phyloP scores from a whole-genome alignment of 768 basidiomycete species.

The Termitomyces sp. region DNA sequence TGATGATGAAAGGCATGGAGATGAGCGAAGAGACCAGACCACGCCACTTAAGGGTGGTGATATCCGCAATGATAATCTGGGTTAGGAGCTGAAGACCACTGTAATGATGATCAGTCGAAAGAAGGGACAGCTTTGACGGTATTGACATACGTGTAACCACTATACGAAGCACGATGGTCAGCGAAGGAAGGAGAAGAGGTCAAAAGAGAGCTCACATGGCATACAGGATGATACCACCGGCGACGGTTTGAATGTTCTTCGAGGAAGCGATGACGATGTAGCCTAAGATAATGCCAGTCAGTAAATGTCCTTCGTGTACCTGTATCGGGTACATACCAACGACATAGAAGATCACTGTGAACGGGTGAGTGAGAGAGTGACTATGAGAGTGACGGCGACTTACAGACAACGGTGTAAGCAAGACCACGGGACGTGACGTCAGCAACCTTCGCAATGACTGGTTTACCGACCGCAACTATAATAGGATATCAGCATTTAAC shows the following conservation, averaged over 20 bases:
- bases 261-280: slow-evolving; percentile 56
- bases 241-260: slow-evolving; percentile 41
- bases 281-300: slow-evolving; percentile 26
- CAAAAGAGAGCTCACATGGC: slow-evolving; percentile 39
- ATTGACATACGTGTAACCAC: slow-evolving; percentile 56
- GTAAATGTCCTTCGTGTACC: not conserved
- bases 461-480: slow-evolving; percentile 51
- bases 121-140: slow-evolving; percentile 14
- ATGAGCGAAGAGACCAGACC: slow-evolving; percentile 39
- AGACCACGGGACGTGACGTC: slow-evolving; percentile 68
- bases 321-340: slow-evolving; percentile 38
- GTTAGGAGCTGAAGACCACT: slow-evolving; percentile 64
- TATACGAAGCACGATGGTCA: slow-evolving; percentile 27
- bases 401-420: slow-evolving; percentile 57
- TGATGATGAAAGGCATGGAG: slow-evolving; percentile 56
- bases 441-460: slow-evolving; percentile 71
- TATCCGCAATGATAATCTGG: slow-evolving; percentile 63
- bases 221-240: slow-evolving; percentile 57
- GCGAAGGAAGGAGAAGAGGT: slow-evolving; percentile 15
- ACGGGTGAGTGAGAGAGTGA: not conserved
- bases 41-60: slow-evolving; percentile 57
- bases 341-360: slow-evolving; percentile 56
- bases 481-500: slow-evolving; percentile 1
- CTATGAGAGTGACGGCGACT: slow-evolving; percentile 24
- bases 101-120: slow-evolving; percentile 13